Evolutionary conservation across 2,329 filamentous ascomycete species (phyloP).

Genomic region (Erysiphe pulchra): DNA sequence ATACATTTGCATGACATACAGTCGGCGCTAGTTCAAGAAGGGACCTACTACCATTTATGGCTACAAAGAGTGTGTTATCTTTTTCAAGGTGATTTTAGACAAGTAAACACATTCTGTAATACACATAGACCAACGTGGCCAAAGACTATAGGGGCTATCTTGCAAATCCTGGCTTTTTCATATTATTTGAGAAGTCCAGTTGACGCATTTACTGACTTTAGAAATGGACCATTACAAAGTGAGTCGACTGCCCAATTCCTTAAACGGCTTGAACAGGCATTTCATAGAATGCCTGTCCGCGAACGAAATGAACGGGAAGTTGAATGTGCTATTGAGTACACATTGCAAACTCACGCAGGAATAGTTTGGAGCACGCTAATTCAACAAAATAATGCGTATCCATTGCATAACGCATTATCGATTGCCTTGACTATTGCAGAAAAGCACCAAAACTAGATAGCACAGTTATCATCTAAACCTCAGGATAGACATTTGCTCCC

Average conservation of each 20-base stretch:
- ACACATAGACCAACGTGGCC: too few species aligned
- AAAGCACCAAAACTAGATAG: background rate
- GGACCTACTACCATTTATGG: background rate
- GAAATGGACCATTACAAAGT: too few species aligned
- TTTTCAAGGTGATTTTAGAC: background rate
- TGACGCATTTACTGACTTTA: too few species aligned
- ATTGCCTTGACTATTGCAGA: background rate
- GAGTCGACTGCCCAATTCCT: too few species aligned
- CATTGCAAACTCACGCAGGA: background rate
- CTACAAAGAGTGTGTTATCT: background rate
- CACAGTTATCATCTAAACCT: background rate
- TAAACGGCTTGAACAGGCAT: too few species aligned
- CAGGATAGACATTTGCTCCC: background rate
- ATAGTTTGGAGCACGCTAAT: background rate
- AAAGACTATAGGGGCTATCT: too few species aligned
- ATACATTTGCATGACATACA: background rate
- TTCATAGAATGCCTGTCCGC: too few species aligned
- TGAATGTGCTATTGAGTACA: background rate
- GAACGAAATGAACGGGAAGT: background rate
- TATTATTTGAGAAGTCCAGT: too few species aligned
- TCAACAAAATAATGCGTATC: background rate
- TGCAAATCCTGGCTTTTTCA: too few species aligned
- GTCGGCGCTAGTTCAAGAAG: background rate
- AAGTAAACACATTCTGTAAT: background rate
- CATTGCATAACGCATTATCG: background rate